Conservation (phyloP, 495 filamentous ascomycete species). For the Lasiosphaeriaceae sp. region DNA sequence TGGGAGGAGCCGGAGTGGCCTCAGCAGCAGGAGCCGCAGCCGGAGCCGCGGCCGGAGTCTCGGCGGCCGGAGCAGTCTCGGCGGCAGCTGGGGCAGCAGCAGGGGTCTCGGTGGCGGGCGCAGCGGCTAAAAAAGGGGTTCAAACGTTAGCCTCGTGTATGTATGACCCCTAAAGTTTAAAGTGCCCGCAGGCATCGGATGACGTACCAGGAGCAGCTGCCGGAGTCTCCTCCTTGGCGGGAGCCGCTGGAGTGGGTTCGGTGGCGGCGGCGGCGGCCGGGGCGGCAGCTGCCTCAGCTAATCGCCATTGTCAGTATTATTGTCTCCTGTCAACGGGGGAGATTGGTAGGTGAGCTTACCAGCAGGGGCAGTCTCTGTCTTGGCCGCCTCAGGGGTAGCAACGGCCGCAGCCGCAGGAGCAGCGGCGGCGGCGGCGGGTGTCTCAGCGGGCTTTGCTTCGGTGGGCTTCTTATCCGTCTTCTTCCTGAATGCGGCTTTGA, state of each 20-base stretch:
- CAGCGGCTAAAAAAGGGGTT: constrained; percentile 1
- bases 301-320: too few relatives aligned
- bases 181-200: background rate
- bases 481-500: constrained; percentile 35
- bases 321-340: too few relatives aligned
- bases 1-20: constrained; percentile 7
- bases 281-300: background rate
- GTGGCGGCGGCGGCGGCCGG: constrained; percentile 2
- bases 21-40: constrained; percentile 12
- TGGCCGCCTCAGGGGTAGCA: constrained; percentile 4
- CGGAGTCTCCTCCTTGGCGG: constrained; percentile 18
- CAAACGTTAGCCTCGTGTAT: background rate
- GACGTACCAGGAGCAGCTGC: constrained; percentile 9
- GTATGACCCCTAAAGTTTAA: too few relatives aligned
- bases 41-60: constrained; percentile 12
- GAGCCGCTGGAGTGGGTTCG: constrained; percentile 12
- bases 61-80: too few relatives aligned
- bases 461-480: constrained; percentile 18
- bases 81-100: constrained; percentile 3
- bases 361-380: background rate
- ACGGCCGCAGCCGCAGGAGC: constrained; percentile 6
- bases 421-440: constrained; percentile 7
- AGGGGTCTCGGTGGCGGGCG: constrained; percentile 8
- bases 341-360: too few relatives aligned
- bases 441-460: constrained; percentile 8